Evolutionary conservation across 2,329 filamentous ascomycete species (phyloP), one percentile per base, ranked within the genome.

Genomic region (Aspergillus pseudoterreus): DNA sequence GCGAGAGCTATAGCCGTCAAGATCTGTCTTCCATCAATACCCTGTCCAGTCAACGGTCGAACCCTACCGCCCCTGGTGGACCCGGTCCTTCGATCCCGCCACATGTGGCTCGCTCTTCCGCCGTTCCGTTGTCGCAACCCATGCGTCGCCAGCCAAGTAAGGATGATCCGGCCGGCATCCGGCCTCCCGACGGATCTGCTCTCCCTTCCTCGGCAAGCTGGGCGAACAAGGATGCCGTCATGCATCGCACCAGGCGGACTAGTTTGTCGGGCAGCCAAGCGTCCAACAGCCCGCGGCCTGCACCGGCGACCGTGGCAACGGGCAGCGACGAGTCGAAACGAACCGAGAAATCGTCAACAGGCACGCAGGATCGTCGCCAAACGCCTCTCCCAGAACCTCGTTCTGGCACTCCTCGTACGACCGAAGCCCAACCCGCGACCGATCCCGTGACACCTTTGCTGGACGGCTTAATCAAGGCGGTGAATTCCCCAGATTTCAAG

Each of bases 1-100:
- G 94, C 60, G 92, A 97, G 65, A 96, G 91, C 72, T 97, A 96
- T 68, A 95, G 90, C 8, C 83, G 94, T 44, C 91, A 96, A 68
- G 92, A 96, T 70, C 75, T 97, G 35, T 97, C 92, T 1, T 95
- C 92, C 15, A 89, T 96, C 79, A 97, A 96, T 64, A 92, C 89
- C 54, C 85, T 91, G 51, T 88, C 87, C 56, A 91, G 88, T 1
- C 90, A 86, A 66, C 77, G 90, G 46, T 74, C 78, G 73, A 57
- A 61, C 14, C 12, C 39, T 10, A 10, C 15, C 19, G 5, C 22
- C 22, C 22, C 22, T 6, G 22, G 22, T 49, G 47, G 55, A 21
- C 60, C 62, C 32, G 53, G 52, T 30, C 61, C 58, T 56, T 59
- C 53, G 44, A 55, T 58, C 70, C 77, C 56, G n/a, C 59, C 62